Evolutionary conservation across 192 early-diverging fungal genomes (phyloP), one percentile per base, ranked within the genome.

Genomic region (Borealophlyctis nickersoniae): DNA sequence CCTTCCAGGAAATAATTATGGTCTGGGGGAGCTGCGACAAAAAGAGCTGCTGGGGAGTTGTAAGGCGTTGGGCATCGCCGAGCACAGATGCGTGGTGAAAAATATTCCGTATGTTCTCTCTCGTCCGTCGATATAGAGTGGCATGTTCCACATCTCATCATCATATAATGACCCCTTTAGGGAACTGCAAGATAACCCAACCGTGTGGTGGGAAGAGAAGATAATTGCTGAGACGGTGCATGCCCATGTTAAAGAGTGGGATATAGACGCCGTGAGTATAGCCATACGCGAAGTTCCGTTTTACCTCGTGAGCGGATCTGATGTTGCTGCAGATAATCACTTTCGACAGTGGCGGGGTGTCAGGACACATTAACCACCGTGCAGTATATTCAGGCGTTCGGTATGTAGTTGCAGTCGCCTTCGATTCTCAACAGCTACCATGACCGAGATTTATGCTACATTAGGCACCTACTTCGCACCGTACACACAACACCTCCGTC

Each of bases 341-440:
- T 0, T 98, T 96, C 78, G 95, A 98, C 73, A 66, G 79, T 11
- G 73, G 81, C 32, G 95, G 95, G 2, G 81, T 96, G 45, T 92
- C 91, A 29, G 90, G 90, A 0, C 95, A 98, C 62, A 75, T 81
- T 50, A 98, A 98, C 76, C 95, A 98, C 70, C 81, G 86, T 39
- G 85, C 94, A 13, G 79, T 83, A 22, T 90, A 88, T 66, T 72
- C 82, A 58, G 93, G 92, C 49, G 76, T 88, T 13, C 73, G 34
- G 60, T 61, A 78, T 83, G 19, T 13, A 45, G 19, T 45, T 26
- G 24, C 39, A 0, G 22, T 24, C 56, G 63, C 26, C 60, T 57
- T 24, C 27, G 48, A 16, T 29, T 32, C 22, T 36, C 32, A 65
- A 35, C 53, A 26, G 31, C 34, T 14, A 49, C 57, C 2, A n/a